Evolutionary conservation across 129 eudicot genomes (phyloP), one percentile per base, ranked within the genome.

Genomic region (Cynara cardunculus): DNA sequence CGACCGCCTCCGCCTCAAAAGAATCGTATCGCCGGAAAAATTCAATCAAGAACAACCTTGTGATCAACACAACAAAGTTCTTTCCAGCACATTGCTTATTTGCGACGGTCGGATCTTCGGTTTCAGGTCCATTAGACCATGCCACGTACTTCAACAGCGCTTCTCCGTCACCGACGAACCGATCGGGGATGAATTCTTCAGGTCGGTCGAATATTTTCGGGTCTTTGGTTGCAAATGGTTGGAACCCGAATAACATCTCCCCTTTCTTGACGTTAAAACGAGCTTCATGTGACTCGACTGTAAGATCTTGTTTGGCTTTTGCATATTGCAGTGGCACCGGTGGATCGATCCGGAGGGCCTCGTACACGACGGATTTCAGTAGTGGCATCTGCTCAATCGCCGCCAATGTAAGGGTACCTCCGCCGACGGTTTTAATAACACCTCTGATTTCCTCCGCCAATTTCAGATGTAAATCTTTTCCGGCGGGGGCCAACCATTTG

Each of bases 51-150:
- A 90, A 61, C 76, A 90, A 27, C 80, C 94, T 84, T 34, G 90
- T 73, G 0, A 78, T 76, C 84, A 90, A 69, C 34, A 90, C 90
- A 39, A 90, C 94, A 62, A 90, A 90, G 66, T 84, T 88, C 79
- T 90, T 90, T 0, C 94, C 94, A 13, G 91, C 91, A 78, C 94
- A 90, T 74, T 86, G 89, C 73, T 90, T 90, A 72, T 90, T 88
- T 3, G 66, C 72, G 1, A 90, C 86, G 3, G 81, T 66, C 5
- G 94, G 82, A 6, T 28, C 77, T 78, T 74, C 89, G 14, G 76
- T 86, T 35, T 90, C 95, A 24, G 90, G 90, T 35, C 95, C 95
- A 30, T 90, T 88, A 3, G 92, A 86, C 95, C 95, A 90, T 0
- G 85, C 26, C 64, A 90, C 95, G 74, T 90, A 87, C 79, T 35